Evolutionary conservation across 495 filamentous ascomycete genomes (phyloP).

Genomic region (Aspergillus indologenus): DNA sequence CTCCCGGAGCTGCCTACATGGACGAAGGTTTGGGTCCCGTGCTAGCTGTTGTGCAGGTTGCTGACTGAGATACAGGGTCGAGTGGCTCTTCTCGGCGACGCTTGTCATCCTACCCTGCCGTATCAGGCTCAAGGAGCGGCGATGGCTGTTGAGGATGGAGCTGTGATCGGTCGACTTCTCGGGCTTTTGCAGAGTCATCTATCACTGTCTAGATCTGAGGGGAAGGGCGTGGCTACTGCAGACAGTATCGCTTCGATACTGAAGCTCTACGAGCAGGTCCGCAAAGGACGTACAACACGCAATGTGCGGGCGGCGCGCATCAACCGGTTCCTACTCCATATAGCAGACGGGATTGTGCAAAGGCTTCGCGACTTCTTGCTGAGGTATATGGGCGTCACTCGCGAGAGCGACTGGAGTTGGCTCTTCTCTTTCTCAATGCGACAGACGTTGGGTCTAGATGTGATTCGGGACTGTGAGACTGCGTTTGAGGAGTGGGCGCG

Average conservation of each 20-base stretch:
- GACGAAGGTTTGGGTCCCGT: conserved; percentile 29
- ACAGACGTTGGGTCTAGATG: conserved; percentile 16
- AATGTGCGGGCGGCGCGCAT: conserved; percentile 44
- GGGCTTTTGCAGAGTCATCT: conserved; percentile 15
- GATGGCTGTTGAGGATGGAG: conserved; percentile 42
- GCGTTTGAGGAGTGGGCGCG: conserved; percentile 7
- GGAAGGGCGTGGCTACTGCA: not conserved
- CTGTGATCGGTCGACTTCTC: conserved; percentile 38
- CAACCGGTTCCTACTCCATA: conserved; percentile 52
- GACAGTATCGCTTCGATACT: conserved; percentile 39
- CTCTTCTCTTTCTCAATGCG: conserved; percentile 14
- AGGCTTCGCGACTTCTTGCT: conserved; percentile 34
- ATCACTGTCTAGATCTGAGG: not conserved
- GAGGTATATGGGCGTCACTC: conserved; percentile 16
- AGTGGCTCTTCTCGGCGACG: conserved; percentile 56
- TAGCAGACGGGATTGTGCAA: conserved; percentile 49
- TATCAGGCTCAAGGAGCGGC: conserved; percentile 51
- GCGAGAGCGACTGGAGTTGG: conserved; percentile 23
- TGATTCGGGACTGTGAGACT: conserved; percentile 14
- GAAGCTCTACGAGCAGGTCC: conserved; percentile 51
- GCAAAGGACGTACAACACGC: conserved; percentile 53
- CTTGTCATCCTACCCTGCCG: conserved; percentile 57
- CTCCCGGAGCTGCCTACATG: conserved; percentile 45
- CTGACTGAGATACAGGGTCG: conserved; percentile 24
- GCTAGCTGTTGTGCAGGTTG: conserved; percentile 1